Evolutionary conservation across 805 yeast genomes (phyloP).

Genomic region (Schwanniomyces polymorphus): DNA sequence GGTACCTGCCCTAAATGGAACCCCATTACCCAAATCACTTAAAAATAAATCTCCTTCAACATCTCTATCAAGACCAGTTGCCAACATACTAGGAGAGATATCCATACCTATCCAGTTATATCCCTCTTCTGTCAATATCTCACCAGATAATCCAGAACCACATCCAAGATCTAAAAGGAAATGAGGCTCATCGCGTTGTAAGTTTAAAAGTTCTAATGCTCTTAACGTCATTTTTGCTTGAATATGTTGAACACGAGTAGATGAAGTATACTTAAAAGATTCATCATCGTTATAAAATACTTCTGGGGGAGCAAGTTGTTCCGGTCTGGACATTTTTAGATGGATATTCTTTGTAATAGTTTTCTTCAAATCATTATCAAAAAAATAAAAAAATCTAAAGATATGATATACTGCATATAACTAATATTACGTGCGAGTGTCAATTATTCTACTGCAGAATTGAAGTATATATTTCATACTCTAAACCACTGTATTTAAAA

Average conservation of each 20-base stretch:
- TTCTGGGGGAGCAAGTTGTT: slow-evolving; percentile 95
- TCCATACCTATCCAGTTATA: slow-evolving; percentile 96
- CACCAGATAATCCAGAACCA: slow-evolving; percentile 96
- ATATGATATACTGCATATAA: background rate
- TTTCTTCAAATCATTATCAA: background rate
- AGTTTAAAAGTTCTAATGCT: slow-evolving; percentile 82
- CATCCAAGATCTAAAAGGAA: slow-evolving; percentile 90
- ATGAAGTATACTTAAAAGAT: slow-evolving; percentile 84
- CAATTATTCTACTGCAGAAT: background rate
- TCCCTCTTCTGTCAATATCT: slow-evolving; percentile 89
- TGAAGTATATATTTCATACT: too few relatives aligned
- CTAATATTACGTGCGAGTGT: background rate
- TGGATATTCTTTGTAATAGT: background rate
- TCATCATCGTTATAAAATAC: slow-evolving; percentile 90
- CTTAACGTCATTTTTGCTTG: slow-evolving; percentile 97
- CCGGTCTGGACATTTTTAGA: slow-evolving; percentile 84
- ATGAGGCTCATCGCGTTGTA: slow-evolving; percentile 60
- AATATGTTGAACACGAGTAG: slow-evolving; percentile 96
- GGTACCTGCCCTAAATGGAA: slow-evolving; percentile 94
- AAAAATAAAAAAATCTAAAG: background rate
- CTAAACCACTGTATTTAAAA: too few relatives aligned
- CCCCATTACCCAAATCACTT: slow-evolving; percentile 90
- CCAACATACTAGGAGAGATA: slow-evolving; percentile 93
- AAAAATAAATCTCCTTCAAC: slow-evolving; percentile 91
- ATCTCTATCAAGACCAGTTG: slow-evolving; percentile 88